These are phyloP conservation scores for Fusarium tupiense DNA, from an alignment of 2,329 filamentous ascomycete genomes.

Conservation along the genomic window DNA sequence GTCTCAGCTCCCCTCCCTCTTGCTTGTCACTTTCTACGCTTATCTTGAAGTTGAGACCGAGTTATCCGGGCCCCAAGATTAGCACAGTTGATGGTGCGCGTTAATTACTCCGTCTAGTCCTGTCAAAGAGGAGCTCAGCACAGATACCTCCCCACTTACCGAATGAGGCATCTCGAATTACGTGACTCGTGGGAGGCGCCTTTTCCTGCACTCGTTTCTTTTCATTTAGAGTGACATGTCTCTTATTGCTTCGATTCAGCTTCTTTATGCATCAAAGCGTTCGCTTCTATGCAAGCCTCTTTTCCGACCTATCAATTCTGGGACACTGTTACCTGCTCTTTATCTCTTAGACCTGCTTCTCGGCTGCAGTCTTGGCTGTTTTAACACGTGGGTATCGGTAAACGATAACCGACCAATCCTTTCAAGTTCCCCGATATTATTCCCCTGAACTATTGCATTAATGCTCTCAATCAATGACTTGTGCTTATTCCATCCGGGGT, in stretches of 20 bases:
- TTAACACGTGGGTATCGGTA: background rate
- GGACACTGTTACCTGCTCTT: background rate
- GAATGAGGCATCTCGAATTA: background rate
- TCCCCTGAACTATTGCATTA: conserved; percentile 9
- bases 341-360: background rate
- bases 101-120: background rate
- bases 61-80: background rate
- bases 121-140: background rate
- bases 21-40: background rate
- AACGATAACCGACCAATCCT: background rate
- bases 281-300: conserved; percentile 10
- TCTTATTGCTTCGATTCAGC: background rate
- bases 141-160: conserved; percentile 1
- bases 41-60: background rate
- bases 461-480: background rate
- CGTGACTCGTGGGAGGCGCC: background rate
- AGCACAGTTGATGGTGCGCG: background rate
- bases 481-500: conserved; percentile 3
- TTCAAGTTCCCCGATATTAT: background rate
- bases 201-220: background rate
- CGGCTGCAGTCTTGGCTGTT: background rate
- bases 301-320: background rate
- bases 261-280: conserved; percentile 1
- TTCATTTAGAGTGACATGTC: background rate
- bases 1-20: background rate